Evolutionary conservation across 2,329 filamentous ascomycete species (phyloP).

Genomic region (Colletotrichum sp.): DNA sequence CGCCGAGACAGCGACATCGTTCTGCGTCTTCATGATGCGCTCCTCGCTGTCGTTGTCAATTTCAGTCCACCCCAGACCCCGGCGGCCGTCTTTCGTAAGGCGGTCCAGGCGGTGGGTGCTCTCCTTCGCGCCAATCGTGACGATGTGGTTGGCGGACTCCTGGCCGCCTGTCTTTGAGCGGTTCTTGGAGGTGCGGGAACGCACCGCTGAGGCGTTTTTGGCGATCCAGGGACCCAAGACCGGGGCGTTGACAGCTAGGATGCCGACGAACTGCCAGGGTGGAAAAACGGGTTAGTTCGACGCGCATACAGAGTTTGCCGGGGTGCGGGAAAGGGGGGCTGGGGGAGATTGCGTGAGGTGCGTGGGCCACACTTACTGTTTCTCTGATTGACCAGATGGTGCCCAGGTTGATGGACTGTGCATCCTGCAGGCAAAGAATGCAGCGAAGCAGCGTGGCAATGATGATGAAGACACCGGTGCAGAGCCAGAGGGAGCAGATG

Average conservation of each 20-base stretch:
- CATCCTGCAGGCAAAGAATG: constrained; percentile 24
- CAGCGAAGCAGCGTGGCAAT: constrained; percentile 27
- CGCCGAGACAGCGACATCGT: neutral
- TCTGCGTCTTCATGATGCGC: constrained; percentile 14
- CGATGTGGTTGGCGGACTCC: constrained; percentile 16
- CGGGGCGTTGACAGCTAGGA: constrained; percentile 26
- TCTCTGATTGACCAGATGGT: constrained; percentile 31
- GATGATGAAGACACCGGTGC: constrained; percentile 30
- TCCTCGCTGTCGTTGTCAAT: constrained; percentile 26
- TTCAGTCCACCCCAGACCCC: constrained; percentile 23
- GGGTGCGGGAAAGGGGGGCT: neutral
- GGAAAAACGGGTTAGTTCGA: neutral
- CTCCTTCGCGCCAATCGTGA: constrained; percentile 24
- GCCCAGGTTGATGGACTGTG: constrained; percentile 26
- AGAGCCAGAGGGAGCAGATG: constrained; percentile 28
- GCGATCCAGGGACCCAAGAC: constrained; percentile 28
- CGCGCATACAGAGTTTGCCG: neutral
- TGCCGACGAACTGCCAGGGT: constrained; percentile 25
- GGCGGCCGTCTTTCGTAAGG: constrained; percentile 18
- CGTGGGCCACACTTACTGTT: constrained; percentile 22
- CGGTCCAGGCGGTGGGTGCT: constrained; percentile 19
- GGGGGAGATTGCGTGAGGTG: neutral
- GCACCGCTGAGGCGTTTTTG: constrained; percentile 18
- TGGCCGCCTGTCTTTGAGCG: neutral
- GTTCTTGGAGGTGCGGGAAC: constrained; percentile 13